Evolutionary conservation across 345 rosid species (phyloP).

Genomic region (Corchorus capsularis): DNA sequence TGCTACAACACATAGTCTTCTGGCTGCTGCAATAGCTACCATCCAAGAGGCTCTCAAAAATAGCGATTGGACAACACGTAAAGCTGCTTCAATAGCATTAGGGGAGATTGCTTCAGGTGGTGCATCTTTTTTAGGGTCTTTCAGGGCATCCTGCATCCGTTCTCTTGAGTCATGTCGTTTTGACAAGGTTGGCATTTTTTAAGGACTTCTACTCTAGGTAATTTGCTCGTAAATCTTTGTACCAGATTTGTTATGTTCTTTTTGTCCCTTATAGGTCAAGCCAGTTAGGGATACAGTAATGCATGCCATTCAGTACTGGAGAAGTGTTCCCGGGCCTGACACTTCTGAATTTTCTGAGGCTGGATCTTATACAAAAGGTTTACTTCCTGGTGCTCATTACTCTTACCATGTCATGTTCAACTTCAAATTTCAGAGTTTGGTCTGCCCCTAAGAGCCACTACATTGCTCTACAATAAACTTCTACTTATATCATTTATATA

Average conservation of each 20-base stretch:
- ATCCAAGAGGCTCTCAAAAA: slow-evolving; percentile 77
- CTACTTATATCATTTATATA: background rate
- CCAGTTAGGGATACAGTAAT: slow-evolving; percentile 87
- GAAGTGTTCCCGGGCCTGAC: slow-evolving; percentile 60
- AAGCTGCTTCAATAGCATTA: slow-evolving; percentile 83
- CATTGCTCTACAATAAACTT: background rate
- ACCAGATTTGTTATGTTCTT: slow-evolving; percentile 14
- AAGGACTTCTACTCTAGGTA: background rate
- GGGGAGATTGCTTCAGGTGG: slow-evolving; percentile 75
- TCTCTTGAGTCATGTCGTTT: slow-evolving; percentile 92
- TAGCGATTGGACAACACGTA: slow-evolving; percentile 89
- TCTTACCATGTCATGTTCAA: background rate
- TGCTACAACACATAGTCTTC: slow-evolving; percentile 56
- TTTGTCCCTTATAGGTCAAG: slow-evolving; percentile 63
- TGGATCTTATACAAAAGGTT: slow-evolving; percentile 84
- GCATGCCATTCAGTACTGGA: slow-evolving; percentile 85
- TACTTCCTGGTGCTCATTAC: slow-evolving; percentile 16
- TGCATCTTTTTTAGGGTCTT: slow-evolving; percentile 61
- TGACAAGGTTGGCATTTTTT: slow-evolving; percentile 65
- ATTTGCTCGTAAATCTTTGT: slow-evolving; percentile 4
- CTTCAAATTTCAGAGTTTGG: background rate
- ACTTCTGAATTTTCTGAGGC: slow-evolving; percentile 73
- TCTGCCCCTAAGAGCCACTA: background rate
- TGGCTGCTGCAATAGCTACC: slow-evolving; percentile 67
- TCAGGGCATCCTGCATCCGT: slow-evolving; percentile 66